phyloP scores from a whole-genome alignment of 768 basidiomycete genomes.

The Crucibulum laeve region DNA sequence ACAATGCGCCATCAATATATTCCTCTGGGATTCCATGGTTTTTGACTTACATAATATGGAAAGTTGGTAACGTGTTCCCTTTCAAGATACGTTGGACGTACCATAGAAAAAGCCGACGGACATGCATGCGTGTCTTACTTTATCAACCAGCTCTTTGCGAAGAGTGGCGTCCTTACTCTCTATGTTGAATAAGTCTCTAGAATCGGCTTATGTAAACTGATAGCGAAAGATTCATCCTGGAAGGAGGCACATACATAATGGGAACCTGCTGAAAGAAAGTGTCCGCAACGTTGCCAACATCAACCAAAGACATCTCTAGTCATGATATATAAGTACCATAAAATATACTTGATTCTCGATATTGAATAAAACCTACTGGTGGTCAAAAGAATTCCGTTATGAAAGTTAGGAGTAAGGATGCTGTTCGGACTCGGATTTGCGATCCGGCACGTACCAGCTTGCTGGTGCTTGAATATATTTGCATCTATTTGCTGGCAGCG shows the following conservation, averaged over 20 bases:
- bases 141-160: constrained; percentile 42
- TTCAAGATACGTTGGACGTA: constrained; percentile 18
- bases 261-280: neutral
- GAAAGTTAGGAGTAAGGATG: too few species aligned
- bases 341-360: too few species aligned
- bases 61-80: neutral
- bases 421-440: too few species aligned
- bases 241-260: neutral
- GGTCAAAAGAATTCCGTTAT: too few species aligned
- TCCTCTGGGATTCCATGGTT: constrained; percentile 70
- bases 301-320: neutral
- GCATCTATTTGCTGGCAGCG: too few species aligned
- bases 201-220: constrained; percentile 29
- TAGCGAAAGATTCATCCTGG: neutral
- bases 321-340: too few species aligned
- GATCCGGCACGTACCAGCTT: too few species aligned
- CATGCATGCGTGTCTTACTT: constrained; percentile 73
- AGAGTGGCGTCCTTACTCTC: neutral
- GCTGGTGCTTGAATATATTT: too few species aligned
- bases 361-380: too few species aligned
- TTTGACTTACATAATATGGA: constrained; percentile 38
- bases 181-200: constrained; percentile 36
- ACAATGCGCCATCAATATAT: constrained; percentile 39
- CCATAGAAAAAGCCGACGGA: constrained; percentile 86
- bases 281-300: neutral